Evolutionary conservation across 164 flowering plant genomes (phyloP).

Genomic region (Litsea cubeba): DNA sequence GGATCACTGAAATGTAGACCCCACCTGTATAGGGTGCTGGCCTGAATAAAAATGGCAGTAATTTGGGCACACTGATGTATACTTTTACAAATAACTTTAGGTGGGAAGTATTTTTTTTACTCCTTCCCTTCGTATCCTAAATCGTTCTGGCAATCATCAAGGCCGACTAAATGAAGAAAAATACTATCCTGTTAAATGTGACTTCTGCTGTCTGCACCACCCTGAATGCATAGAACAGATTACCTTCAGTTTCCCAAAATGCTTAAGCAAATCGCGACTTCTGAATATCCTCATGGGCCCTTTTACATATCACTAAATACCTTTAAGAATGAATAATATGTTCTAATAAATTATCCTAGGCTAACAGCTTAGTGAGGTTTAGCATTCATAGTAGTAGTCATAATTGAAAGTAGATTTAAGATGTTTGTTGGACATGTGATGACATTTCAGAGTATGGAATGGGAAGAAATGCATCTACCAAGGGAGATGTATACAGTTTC

Average conservation of each 20-base stretch:
- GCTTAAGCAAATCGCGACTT: neutral
- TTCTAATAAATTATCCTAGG: no score
- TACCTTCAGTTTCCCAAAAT: neutral
- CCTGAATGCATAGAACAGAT: neutral
- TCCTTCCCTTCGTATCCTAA: neutral
- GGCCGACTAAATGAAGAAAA: neutral
- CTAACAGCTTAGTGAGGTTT: no score
- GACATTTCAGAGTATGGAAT: constrained; percentile 23
- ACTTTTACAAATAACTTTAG: neutral
- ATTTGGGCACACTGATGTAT: no score
- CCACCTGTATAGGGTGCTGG: neutral
- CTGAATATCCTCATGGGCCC: neutral
- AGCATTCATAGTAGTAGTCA: no score
- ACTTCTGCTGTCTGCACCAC: neutral
- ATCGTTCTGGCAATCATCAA: neutral
- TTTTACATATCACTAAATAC: no score
- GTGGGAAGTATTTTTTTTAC: neutral
- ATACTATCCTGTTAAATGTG: neutral
- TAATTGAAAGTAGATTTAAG: neutral
- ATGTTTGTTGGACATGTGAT: neutral
- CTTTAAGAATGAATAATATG: no score
- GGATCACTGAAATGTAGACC: neutral
- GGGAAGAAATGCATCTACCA: constrained; percentile 26
- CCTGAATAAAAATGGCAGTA: neutral
- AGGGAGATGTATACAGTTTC: constrained; percentile 34